Conservation (phyloP, 2,329 filamentous ascomycete species). For the Aureobasidium lini region DNA sequence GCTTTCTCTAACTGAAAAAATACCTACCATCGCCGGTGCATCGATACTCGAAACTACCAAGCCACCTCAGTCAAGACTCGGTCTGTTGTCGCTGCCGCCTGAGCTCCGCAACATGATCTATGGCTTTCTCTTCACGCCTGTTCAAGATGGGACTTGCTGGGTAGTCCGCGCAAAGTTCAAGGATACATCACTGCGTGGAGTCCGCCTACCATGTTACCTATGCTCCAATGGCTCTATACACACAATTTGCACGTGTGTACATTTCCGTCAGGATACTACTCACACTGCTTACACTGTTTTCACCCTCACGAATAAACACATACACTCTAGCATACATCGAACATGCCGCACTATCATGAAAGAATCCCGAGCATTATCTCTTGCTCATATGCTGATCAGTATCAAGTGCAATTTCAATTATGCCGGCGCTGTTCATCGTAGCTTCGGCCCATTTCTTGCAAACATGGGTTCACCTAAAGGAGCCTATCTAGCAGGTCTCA, state of each 20-base stretch:
- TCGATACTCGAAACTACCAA: background rate
- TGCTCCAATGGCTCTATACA: too few species aligned
- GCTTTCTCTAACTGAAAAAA: background rate
- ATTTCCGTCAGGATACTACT: too few species aligned
- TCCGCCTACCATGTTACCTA: too few species aligned
- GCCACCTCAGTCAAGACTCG: background rate
- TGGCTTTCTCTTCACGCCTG: background rate
- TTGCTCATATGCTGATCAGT: background rate
- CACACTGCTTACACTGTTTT: background rate
- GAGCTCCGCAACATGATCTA: conserved; percentile 1
- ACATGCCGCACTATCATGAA: background rate
- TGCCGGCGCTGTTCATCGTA: too few species aligned
- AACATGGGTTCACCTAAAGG: background rate
- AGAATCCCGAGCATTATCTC: background rate
- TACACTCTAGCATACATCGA: background rate
- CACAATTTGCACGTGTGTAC: too few species aligned
- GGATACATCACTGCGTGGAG: too few species aligned
- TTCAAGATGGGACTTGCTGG: background rate
- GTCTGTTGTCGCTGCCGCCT: conserved; percentile 1
- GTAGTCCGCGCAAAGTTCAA: background rate
- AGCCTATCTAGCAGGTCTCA: background rate
- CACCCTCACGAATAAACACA: background rate
- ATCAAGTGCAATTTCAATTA: background rate
- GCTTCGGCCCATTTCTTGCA: background rate
- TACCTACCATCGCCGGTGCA: background rate